These are phyloP conservation scores for Syzygium syzygioides DNA, from an alignment of 441 rosid species.

Conservation along the genomic window DNA sequence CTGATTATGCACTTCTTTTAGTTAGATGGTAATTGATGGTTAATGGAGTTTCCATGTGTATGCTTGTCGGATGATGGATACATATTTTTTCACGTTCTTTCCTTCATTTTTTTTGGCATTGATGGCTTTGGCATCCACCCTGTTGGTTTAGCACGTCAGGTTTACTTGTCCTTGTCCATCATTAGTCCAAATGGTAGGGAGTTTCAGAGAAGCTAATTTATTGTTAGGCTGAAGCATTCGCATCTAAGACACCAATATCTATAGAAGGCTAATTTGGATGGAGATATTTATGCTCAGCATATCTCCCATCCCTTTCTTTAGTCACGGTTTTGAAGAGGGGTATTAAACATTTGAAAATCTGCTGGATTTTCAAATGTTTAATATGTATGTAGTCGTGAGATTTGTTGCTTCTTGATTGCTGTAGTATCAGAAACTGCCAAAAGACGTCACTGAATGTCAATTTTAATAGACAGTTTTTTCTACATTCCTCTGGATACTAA, in stretches of 20 bases:
- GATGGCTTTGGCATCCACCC: neutral
- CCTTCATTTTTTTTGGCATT: neutral
- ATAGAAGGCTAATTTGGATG: neutral
- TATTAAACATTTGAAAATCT: neutral
- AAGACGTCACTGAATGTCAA: neutral
- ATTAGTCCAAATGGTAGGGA: neutral
- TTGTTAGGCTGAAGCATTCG: neutral
- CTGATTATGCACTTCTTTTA: conserved; percentile 64
- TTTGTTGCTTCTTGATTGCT: neutral
- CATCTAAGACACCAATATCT: neutral
- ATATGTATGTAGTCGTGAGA: neutral
- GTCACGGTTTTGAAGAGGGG: neutral
- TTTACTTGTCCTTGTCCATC: neutral
- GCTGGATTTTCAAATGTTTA: neutral
- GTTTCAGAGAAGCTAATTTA: neutral
- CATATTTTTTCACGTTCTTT: neutral
- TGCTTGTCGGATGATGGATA: neutral
- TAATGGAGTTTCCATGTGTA: neutral
- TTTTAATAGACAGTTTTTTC: neutral
- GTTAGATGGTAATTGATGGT: conserved; percentile 58
- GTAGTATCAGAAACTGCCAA: neutral
- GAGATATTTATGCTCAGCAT: neutral
- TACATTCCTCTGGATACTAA: neutral
- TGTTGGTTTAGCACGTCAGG: neutral
- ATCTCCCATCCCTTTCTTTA: neutral